Base-by-base conservation (phyloP, 352 stramenopile genomes). In the Pythium phragmitis region DNA sequence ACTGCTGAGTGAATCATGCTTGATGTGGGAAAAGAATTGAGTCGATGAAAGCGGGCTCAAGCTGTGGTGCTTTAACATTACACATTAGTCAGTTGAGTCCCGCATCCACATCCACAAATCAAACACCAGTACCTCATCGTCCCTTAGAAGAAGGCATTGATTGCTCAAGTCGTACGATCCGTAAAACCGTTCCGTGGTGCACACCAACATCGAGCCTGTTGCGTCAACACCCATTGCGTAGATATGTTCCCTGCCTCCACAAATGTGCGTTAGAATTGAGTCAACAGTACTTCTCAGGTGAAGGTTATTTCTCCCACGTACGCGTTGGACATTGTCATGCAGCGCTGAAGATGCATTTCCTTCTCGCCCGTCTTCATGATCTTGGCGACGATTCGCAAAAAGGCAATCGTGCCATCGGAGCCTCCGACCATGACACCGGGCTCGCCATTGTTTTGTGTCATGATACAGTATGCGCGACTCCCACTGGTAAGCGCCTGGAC, bases 151-250 rank as follows among this genome's bases (percentile, higher is more conserved):
- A 6, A 92, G 68, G 60, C 77, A 88, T 30, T 91, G 65, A 34
- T 89, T 80, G 62, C 80, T 89, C 17, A 93, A 69, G 37, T 93
- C 85, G 61, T 89, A 93, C 11, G 75, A 66, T 36, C 85, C 85
- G 47, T 89, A 91, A 33, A 57, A 63, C 1, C 57, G 71, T 48
- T 88, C 79, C 4, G 85, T 93, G 28, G 74, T 86, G 46, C 79
- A 91, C 14, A 91, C 60, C 13, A 91, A 58, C 26, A 72, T 80
- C 2, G 76, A 72, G 1, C 75, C 81, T 4, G 76, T 72, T 7
- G 75, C 67, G 51, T 92, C 82, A 1, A 80, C 74, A 21, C 70
- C 72, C 16, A 93, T 55, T 2, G 62, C 63, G 17, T 76, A 48
- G 5, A 90, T 80, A 26, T 72, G 63, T 34, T 88, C 59, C 5